Percentiles rank a stretch among this genome's conserved stretches.
phyloP scores from a whole-genome alignment of 2,329 filamentous ascomycete species.

The Trichoderma harzianum region DNA sequence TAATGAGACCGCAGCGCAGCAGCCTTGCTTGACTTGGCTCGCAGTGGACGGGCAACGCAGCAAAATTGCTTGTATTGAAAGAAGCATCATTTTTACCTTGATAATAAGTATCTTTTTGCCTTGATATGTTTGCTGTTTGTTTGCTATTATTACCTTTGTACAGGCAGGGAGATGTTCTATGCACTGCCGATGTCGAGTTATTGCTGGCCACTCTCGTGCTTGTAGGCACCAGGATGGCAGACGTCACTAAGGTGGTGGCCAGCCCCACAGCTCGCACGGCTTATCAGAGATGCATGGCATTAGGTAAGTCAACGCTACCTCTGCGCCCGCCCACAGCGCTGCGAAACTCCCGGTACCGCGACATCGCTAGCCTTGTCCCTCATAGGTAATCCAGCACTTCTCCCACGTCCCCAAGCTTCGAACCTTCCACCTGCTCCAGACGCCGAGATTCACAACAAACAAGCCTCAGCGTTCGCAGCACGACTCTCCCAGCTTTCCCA shows the following conservation, averaged over 20 bases:
- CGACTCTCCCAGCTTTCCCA: neutral
- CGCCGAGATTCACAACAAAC: constrained; percentile 20
- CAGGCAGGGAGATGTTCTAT: neutral
- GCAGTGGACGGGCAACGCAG: neutral
- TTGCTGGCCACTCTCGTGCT: neutral
- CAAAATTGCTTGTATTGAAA: neutral
- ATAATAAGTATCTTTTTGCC: neutral
- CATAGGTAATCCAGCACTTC: constrained; percentile 13
- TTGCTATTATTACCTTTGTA: neutral
- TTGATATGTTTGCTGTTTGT: neutral
- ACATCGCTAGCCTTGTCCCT: constrained; percentile 14
- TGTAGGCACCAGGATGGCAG: constrained; percentile 23
- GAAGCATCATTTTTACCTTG: neutral
- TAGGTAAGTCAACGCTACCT: constrained; percentile 24
- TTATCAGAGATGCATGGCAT: neutral
- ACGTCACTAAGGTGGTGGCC: constrained; percentile 24
- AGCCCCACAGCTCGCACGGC: constrained; percentile 3
- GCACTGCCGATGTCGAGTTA: neutral
- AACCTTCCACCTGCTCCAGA: constrained; percentile 30
- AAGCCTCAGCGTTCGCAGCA: constrained; percentile 9
- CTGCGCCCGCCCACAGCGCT: neutral
- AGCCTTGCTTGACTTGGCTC: neutral
- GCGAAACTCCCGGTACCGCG: constrained; percentile 22
- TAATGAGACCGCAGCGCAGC: neutral
- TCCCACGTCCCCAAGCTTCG: constrained; percentile 30